Evolutionary conservation across 768 basidiomycete species (phyloP), one percentile per base, ranked within the genome.

Genomic region (Ramaria rubella): DNA sequence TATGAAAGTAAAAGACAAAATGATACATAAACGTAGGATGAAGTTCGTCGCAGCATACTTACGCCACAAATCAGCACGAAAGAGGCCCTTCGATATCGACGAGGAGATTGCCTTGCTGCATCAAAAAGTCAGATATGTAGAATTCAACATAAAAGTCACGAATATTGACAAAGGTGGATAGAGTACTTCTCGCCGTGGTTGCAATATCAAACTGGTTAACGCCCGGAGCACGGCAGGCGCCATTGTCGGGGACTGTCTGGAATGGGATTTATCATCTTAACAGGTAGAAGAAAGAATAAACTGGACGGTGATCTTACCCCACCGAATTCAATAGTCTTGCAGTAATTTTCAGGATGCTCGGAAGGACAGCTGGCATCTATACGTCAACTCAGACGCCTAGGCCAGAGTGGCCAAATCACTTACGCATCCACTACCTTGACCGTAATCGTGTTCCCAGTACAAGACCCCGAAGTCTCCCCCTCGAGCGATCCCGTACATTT

Each of bases 261-360:
- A 30, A 27, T 19, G 46, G 31, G 29, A 30, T 17, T 9, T 9
- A 15, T 26, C 42, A 23, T 31, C 30, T 36, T 15, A 12, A 24
- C 17, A 14, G 21, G 15, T 9, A 19, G 27, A 27, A 46, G n/a
- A n/a, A n/a, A n/a, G n/a, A n/a, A n/a, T n/a, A n/a, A n/a, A n/a
- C n/a, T n/a, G n/a, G n/a, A n/a, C n/a, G n/a, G n/a, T n/a, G n/a
- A n/a, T n/a, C 58, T 11, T 38, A 63, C 64, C 21, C 64, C 64
- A 24, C 64, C 64, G 31, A 62, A 67, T 43, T 64, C 58, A 52
- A 63, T 59, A 15, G 66, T 67, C 60, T 71, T 69, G 67, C 70
- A 70, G 59, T 64, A 71, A 59, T 71, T 71, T 34, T 60, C 68
- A n/a, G 67, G 68, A 52, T 71, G 70, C n/a, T 68, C 69, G 5